Evolutionary conservation across 768 basidiomycete genomes (phyloP).

Genomic region (Mycena vitilis): DNA sequence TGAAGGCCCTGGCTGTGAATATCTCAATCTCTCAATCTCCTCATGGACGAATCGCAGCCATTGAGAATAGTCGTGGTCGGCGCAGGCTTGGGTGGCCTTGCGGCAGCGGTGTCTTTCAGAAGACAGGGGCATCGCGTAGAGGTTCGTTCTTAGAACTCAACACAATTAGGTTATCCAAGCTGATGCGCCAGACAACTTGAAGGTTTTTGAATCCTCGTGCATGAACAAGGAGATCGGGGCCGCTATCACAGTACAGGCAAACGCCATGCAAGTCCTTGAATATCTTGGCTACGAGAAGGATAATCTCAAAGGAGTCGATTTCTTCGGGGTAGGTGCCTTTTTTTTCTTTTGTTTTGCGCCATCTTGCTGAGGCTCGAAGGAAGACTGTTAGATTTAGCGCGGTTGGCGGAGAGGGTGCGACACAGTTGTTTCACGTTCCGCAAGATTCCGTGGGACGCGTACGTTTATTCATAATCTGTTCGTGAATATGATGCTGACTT

Average conservation of each 20-base stretch:
- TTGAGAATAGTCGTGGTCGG: conserved; percentile 29
- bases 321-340: conserved; percentile 16
- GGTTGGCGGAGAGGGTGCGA: conserved; percentile 19
- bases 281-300: conserved; percentile 20
- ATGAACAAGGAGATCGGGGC: conserved; percentile 33
- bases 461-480: neutral
- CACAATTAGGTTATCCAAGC: too few relatives aligned
- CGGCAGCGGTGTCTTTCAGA: conserved; percentile 27
- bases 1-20: too few relatives aligned
- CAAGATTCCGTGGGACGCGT: conserved; percentile 17
- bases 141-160: conserved; percentile 8
- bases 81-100: conserved; percentile 27
- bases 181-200: too few relatives aligned
- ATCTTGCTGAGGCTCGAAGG: neutral
- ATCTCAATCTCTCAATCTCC: too few relatives aligned
- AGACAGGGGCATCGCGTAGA: conserved; percentile 30
- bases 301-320: conserved; percentile 29
- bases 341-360: neutral
- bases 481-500: neutral
- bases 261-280: conserved; percentile 30
- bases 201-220: conserved; percentile 26
- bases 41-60: neutral
- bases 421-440: neutral
- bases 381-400: conserved; percentile 27
- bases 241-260: conserved; percentile 25